Percentiles rank a stretch among this genome's conserved stretches.
These are phyloP conservation scores for Cyberlindnera xylosilytica DNA, from an alignment of 805 yeast genomes.

Conservation along the genomic window DNA sequence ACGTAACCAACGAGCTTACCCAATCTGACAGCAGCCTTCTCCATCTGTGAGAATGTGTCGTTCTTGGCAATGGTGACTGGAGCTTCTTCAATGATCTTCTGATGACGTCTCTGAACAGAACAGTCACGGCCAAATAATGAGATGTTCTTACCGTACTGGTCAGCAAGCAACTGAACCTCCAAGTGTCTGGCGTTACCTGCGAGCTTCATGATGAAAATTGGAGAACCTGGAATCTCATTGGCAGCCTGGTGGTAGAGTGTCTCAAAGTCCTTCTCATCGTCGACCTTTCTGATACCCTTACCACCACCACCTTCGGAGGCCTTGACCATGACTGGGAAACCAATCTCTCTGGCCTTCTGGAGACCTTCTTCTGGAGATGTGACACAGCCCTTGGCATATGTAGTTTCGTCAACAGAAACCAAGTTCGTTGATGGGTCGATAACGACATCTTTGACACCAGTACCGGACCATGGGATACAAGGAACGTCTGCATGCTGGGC, in stretches of 20 bases:
- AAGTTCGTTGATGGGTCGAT: slow-evolving; percentile 68
- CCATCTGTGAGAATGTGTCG: slow-evolving; percentile 88
- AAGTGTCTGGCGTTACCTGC: slow-evolving; percentile 98
- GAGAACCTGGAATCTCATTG: slow-evolving; percentile 98
- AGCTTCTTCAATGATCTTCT: slow-evolving; percentile 98
- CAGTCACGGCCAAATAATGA: slow-evolving; percentile 98
- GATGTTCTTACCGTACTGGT: slow-evolving; percentile 96
- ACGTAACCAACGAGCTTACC: slow-evolving; percentile 98
- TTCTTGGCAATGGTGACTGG: slow-evolving; percentile 93
- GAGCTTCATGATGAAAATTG: slow-evolving; percentile 94
- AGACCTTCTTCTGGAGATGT: slow-evolving; percentile 85
- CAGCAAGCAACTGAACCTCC: slow-evolving; percentile 97
- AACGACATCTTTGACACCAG: slow-evolving; percentile 84
- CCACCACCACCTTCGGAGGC: slow-evolving; percentile 99
- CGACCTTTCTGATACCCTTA: slow-evolving; percentile 98
- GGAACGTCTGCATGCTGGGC: slow-evolving; percentile 99
- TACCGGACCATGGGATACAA: slow-evolving; percentile 99
- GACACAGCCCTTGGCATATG: slow-evolving; percentile 88
- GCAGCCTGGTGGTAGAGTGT: slow-evolving; percentile 89
- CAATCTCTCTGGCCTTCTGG: slow-evolving; percentile 77
- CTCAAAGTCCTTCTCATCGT: slow-evolving; percentile 71
- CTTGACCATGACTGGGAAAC: slow-evolving; percentile 98
- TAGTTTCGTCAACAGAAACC: slow-evolving; percentile 83
- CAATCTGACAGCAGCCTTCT: slow-evolving; percentile 93
- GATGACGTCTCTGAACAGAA: slow-evolving; percentile 99